These are phyloP conservation scores for Phaffia australis DNA, from an alignment of 768 basidiomycete genomes.

Conservation along the genomic window DNA sequence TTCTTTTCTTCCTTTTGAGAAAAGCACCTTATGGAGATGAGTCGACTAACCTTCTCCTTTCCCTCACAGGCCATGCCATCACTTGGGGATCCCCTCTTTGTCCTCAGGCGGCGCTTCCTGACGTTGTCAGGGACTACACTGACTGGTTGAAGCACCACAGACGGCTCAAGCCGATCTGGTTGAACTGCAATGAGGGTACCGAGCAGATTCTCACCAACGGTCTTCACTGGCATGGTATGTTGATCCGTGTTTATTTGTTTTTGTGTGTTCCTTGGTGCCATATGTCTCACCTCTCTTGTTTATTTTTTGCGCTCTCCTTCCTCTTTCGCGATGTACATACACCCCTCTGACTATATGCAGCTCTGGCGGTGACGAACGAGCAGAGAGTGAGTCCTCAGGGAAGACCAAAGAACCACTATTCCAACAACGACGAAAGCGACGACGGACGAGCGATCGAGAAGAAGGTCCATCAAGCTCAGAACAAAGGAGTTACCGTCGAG, in stretches of 20 bases:
- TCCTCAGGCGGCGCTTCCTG: constrained; percentile 37
- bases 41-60: background rate
- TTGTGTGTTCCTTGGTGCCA: constrained; percentile 46
- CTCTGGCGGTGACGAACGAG: background rate
- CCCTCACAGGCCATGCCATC: constrained; percentile 43
- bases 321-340: no score
- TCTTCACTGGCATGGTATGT: constrained; percentile 42
- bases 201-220: constrained; percentile 46
- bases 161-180: constrained; percentile 50
- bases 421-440: constrained; percentile 45
- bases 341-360: background rate
- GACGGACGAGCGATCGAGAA: constrained; percentile 48
- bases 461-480: constrained; percentile 52
- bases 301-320: no score
- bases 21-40: background rate
- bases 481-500: constrained; percentile 45
- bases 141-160: constrained; percentile 40
- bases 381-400: background rate
- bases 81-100: constrained; percentile 56
- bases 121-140: constrained; percentile 47
- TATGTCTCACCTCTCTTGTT: no score
- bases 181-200: constrained; percentile 48
- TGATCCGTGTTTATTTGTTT: constrained; percentile 50
- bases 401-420: constrained; percentile 19
- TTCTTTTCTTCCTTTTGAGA: background rate